A percentile compares a stretch with the other conserved stretches of the same genome.
phyloP scores from a whole-genome alignment of 2,329 filamentous ascomycete species.

The Aphanoascus verrucosus region DNA sequence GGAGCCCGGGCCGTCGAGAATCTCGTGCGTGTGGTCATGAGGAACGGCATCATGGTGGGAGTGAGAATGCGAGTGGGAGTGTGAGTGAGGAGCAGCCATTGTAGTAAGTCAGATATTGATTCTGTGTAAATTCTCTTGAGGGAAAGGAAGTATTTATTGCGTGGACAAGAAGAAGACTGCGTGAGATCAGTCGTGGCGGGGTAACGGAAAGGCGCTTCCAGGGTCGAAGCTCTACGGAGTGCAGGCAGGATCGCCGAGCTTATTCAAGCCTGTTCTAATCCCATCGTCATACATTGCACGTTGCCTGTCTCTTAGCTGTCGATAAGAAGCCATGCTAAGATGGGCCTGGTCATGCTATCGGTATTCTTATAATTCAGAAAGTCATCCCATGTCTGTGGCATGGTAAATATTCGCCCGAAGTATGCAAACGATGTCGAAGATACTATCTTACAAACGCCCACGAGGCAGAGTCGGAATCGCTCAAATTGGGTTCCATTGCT shows the following conservation, averaged over 20 bases:
- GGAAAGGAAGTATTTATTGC: background rate
- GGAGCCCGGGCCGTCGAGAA: conserved; percentile 85
- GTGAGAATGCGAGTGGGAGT: conserved; percentile 23
- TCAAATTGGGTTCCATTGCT: conserved; percentile 7
- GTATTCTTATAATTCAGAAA: no score
- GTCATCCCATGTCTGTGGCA: background rate
- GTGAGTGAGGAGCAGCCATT: conserved; percentile 3
- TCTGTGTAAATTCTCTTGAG: background rate
- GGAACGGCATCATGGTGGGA: conserved; percentile 49
- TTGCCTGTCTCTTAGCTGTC: no score
- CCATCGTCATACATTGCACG: no score
- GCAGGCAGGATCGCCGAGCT: no score
- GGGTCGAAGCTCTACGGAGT: no score
- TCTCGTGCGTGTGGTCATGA: conserved; percentile 92
- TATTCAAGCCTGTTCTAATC: no score
- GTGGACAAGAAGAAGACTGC: no score
- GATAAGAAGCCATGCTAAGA: no score
- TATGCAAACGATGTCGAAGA: background rate
- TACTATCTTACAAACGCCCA: conserved; percentile 5
- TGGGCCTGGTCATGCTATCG: no score
- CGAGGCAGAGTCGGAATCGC: background rate
- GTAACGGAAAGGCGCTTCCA: no score
- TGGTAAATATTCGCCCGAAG: background rate
- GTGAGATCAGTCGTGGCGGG: no score
- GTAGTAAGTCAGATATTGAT: background rate